Conservation (phyloP, 768 basidiomycete genomes). For the Suillus alpinus region DNA sequence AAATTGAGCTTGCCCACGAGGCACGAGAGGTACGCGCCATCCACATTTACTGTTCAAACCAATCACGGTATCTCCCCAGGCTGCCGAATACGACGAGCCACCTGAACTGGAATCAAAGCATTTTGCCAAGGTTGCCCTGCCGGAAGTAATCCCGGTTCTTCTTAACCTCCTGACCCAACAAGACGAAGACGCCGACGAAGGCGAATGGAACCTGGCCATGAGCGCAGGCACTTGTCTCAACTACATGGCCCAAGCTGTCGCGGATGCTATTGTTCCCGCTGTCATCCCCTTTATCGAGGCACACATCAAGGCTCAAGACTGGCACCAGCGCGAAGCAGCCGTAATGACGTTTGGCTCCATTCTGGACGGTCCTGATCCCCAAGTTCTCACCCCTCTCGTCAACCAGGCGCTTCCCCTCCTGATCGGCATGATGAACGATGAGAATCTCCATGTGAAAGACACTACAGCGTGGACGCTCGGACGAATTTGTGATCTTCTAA, state of each 20-base stretch:
- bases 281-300: conserved; percentile 98
- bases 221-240: conserved; percentile 90
- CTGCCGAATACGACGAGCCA: conserved; percentile 83
- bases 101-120: conserved; percentile 84
- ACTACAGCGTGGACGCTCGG: conserved; percentile 98
- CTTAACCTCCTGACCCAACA: conserved; percentile 86
- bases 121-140: conserved; percentile 92
- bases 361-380: conserved; percentile 91
- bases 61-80: conserved; percentile 42
- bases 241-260: conserved; percentile 85
- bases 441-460: conserved; percentile 86
- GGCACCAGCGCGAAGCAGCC: conserved; percentile 95
- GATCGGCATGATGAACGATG: conserved; percentile 93
- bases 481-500: conserved; percentile 87
- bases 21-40: conserved; percentile 71
- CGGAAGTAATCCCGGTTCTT: conserved; percentile 93
- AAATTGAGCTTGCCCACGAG: conserved; percentile 88
- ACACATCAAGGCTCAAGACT: conserved; percentile 88
- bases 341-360: conserved; percentile 99
- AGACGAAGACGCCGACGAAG: conserved; percentile 96
- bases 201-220: conserved; percentile 99
- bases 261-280: conserved; percentile 85
- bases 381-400: conserved; percentile 84
- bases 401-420: conserved; percentile 91
- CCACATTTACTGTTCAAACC: conserved; percentile 2